Evolutionary conservation across 78 protist species (phyloP).

Genomic region (Cavenderia fasciculata): DNA sequence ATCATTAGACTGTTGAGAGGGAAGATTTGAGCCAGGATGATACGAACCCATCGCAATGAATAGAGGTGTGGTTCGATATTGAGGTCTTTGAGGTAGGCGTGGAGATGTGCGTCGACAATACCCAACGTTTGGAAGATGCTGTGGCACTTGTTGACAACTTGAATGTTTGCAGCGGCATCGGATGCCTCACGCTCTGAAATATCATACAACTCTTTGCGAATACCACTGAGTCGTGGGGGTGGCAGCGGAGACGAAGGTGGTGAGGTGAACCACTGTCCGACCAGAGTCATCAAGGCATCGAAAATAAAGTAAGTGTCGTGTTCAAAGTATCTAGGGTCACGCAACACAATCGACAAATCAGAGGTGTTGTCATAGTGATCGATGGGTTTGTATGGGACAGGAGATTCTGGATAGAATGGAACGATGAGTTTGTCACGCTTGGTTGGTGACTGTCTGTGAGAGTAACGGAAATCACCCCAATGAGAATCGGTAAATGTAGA

Average conservation of each 20-base stretch:
- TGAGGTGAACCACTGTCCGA: constrained; percentile 62
- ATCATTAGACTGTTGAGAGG: constrained; percentile 60
- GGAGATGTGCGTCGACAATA: constrained; percentile 41
- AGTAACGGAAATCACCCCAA: constrained; percentile 29
- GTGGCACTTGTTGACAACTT: constrained; percentile 42
- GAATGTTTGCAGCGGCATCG: constrained; percentile 3
- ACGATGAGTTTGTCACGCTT: no score
- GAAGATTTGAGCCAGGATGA: constrained; percentile 86
- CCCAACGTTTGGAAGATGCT: constrained; percentile 27
- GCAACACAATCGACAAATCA: background rate
- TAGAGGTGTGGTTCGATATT: constrained; percentile 65
- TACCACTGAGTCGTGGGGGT: background rate
- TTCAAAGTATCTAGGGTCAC: constrained; percentile 48
- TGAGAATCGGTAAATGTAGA: constrained; percentile 48
- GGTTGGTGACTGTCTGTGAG: background rate
- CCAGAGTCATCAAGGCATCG: constrained; percentile 32
- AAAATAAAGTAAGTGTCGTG: constrained; percentile 57
- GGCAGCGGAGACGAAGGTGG: constrained; percentile 45
- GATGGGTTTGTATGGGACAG: background rate
- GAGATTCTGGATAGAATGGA: background rate
- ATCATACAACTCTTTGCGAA: constrained; percentile 9
- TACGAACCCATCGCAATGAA: constrained; percentile 83
- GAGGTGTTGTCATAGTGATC: background rate
- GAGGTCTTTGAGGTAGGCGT: constrained; percentile 30
- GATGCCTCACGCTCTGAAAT: constrained; percentile 17